These are phyloP conservation scores for Melaleuca alternifolia DNA, from an alignment of 345 rosid genomes.

Conservation along the genomic window DNA sequence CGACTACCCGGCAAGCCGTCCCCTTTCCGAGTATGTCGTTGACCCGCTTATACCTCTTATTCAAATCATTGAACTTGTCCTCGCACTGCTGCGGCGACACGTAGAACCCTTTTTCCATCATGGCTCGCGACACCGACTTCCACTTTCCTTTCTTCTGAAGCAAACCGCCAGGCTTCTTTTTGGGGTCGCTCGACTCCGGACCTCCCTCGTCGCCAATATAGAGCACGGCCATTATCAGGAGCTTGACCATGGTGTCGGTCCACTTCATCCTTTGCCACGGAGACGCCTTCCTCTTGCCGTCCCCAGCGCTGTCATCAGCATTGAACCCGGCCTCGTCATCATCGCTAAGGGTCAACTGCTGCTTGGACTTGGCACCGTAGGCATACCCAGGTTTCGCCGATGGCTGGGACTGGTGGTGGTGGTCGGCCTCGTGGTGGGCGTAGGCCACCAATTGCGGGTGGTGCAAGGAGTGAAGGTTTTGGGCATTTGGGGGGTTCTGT, in stretches of 20 bases:
- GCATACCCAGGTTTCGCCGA: conserved; percentile 27
- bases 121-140: conserved; percentile 90
- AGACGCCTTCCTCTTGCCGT: conserved; percentile 47
- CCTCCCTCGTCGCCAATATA: conserved; percentile 91
- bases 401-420: conserved; percentile 30
- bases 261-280: conserved; percentile 99
- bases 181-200: conserved; percentile 41
- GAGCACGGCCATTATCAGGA: conserved; percentile 76
- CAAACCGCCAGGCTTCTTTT: conserved; percentile 46
- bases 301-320: conserved; percentile 46
- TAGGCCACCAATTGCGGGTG: conserved; percentile 47
- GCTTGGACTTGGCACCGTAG: conserved; percentile 36
- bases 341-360: conserved; percentile 46
- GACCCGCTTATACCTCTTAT: conserved; percentile 95
- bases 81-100: conserved; percentile 99
- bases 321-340: conserved; percentile 64
- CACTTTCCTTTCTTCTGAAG: conserved; percentile 97
- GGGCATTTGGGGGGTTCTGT: conserved; percentile 19
- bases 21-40: conserved; percentile 92
- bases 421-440: conserved; percentile 21
- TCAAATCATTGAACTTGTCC: conserved; percentile 92
- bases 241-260: conserved; percentile 85
- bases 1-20: conserved; percentile 85
- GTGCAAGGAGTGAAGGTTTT: conserved; percentile 30
- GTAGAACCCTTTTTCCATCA: conserved; percentile 92